These are phyloP conservation scores for Strigomonas galati DNA, from an alignment of 208 protist species.

Conservation along the genomic window DNA sequence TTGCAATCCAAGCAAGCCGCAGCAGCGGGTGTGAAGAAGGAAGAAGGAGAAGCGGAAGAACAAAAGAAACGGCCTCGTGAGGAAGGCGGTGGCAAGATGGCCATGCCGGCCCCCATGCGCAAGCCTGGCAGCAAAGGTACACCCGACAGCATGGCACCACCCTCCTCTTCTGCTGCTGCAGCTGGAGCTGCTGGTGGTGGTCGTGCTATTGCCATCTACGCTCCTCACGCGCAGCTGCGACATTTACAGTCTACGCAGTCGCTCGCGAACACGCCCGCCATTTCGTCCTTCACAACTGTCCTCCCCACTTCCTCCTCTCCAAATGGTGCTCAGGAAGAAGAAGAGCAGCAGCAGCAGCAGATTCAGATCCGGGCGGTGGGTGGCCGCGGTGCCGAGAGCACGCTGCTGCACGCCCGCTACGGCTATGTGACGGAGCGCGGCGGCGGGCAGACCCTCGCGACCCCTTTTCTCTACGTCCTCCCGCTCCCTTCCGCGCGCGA, in stretches of 20 bases:
- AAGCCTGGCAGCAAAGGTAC: background rate
- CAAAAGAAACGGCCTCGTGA: slow-evolving; percentile 23
- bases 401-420: slow-evolving; percentile 66
- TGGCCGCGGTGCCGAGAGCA: slow-evolving; percentile 61
- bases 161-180: too few relatives aligned
- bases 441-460: slow-evolving; percentile 26
- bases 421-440: slow-evolving; percentile 43
- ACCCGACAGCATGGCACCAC: background rate
- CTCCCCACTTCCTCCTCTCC: background rate
- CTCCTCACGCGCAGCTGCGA: background rate
- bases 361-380: slow-evolving; percentile 57
- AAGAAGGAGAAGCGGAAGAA: slow-evolving; percentile 16
- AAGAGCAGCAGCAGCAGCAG: slow-evolving; percentile 23
- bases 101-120: background rate
- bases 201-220: slow-evolving; percentile 8
- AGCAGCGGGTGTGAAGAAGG: background rate
- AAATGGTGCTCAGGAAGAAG: background rate
- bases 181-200: background rate
- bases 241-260: background rate
- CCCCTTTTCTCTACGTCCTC: slow-evolving; percentile 24
- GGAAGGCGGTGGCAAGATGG: background rate
- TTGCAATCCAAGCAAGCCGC: slow-evolving; percentile 15
- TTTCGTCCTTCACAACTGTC: background rate
- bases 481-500: slow-evolving; percentile 17
- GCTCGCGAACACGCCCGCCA: slow-evolving; percentile 4